Conservation (phyloP, 257 asterid genomes). For the Jasminum sambac region DNA sequence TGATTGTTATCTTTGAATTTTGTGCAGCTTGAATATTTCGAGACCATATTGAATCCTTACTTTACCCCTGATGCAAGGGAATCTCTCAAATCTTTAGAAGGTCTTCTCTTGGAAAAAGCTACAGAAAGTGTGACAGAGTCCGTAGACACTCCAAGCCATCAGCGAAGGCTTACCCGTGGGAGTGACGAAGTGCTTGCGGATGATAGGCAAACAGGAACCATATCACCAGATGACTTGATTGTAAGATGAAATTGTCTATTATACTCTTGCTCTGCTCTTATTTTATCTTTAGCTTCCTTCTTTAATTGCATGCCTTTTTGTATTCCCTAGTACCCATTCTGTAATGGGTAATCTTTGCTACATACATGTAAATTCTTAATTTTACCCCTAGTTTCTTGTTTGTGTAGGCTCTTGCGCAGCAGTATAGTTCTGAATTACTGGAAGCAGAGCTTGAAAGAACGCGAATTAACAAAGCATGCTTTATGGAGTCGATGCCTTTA, state of each 20-base stretch:
- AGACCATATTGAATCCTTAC: slow-evolving; percentile 52
- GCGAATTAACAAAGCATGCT: slow-evolving; percentile 90
- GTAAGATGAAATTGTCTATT: slow-evolving; percentile 43
- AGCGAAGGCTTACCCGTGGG: slow-evolving; percentile 93
- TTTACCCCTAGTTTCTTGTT: slow-evolving; percentile 17
- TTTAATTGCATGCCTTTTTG: slow-evolving; percentile 5
- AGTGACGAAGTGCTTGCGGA: slow-evolving; percentile 78
- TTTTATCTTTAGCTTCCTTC: slow-evolving; percentile 17
- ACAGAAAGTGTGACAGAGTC: slow-evolving; percentile 75
- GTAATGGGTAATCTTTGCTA: no score
- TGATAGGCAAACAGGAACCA: slow-evolving; percentile 73
- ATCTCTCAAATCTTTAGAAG: slow-evolving; percentile 54
- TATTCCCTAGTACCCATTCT: background rate
- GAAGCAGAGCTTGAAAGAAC: slow-evolving; percentile 92
- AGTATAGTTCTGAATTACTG: slow-evolving; percentile 82
- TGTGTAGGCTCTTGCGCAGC: slow-evolving; percentile 89
- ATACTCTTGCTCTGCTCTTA: background rate
- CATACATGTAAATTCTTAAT: no score
- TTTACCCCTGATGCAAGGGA: slow-evolving; percentile 55
- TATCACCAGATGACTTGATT: slow-evolving; percentile 96
- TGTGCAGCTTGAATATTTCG: slow-evolving; percentile 57
- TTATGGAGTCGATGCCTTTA: slow-evolving; percentile 73
- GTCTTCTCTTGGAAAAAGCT: slow-evolving; percentile 62
- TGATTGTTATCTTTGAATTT: slow-evolving; percentile 2
- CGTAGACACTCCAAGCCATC: slow-evolving; percentile 83